Evolutionary conservation across 768 basidiomycete species (phyloP), one percentile per base, ranked within the genome.

Genomic region (Tricholoma bakamatsutake): DNA sequence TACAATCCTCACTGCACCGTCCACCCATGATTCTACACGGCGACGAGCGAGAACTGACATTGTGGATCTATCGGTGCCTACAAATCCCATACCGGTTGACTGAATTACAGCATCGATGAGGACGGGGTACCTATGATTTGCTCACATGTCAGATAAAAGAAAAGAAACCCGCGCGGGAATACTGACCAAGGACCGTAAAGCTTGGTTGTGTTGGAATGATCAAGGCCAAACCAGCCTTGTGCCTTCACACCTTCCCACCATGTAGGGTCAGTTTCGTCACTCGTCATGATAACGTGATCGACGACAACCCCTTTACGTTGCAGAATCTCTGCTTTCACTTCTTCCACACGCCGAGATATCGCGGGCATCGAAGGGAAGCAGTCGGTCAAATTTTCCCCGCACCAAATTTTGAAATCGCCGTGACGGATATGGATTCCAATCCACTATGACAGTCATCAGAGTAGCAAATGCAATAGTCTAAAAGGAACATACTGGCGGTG

Each of bases 101-200:
- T 90, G 89, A 55, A 88, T 80, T 8, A 80, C 82, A 3, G 86
- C 85, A 62, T 90, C 88, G 50, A 90, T 77, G 50, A 90, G 69
- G n/a, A 86, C 70, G 11, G 87, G 84, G 66, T 87, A 85, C 85
- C 87, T 87, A 60, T 18, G 17, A 47, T 50, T 49, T 8, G 30
- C 15, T 55, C 30, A 55, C 35, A 21, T 55, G 51, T 54, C 12
- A 42, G 40, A 33, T 34, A 30, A 18, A 37, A 47, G 47, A 15
- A 52, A 3, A 17, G 48, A 45, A 50, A 42, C 34, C 10, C 0
- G 7, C 15, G 28, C 39, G 46, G 4, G 40, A 50, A 7, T 37
- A 62, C 77, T 59, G 58, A 82, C 83, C 82, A 84, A 43, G 66
- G 65, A 8, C 81, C 80, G 56, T 80, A 72, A 11, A 62, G 62